These are phyloP conservation scores for Pseudogymnoascus sp. DNA, from an alignment of 2,329 filamentous ascomycete species.

Conservation along the genomic window DNA sequence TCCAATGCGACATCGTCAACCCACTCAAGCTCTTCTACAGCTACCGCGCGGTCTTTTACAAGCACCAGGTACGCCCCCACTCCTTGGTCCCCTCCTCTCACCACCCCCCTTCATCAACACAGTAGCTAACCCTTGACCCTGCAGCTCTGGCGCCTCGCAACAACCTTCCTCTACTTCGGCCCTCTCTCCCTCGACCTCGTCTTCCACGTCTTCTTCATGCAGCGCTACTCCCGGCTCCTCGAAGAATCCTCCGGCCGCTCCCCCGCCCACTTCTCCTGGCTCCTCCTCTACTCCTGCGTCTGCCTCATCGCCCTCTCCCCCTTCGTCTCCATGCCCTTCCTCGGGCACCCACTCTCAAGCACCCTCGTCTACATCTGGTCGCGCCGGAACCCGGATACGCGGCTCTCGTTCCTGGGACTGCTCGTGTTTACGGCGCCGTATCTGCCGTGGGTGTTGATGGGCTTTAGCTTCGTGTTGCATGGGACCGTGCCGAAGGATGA, in stretches of 20 bases:
- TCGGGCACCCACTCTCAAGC: slow-evolving; percentile 87
- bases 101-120: background rate
- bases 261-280: slow-evolving; percentile 90
- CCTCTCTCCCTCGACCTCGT: slow-evolving; percentile 88
- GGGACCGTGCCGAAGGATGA: slow-evolving; percentile 89
- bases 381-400: slow-evolving; percentile 82
- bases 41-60: slow-evolving; percentile 81
- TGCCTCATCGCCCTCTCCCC: slow-evolving; percentile 77
- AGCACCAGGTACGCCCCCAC: slow-evolving; percentile 66
- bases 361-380: slow-evolving; percentile 98
- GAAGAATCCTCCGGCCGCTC: slow-evolving; percentile 91
- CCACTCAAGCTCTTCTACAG: slow-evolving; percentile 97
- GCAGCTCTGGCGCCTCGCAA: slow-evolving; percentile 93
- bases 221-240: slow-evolving; percentile 88
- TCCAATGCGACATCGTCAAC: slow-evolving; percentile 87
- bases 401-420: slow-evolving; percentile 80
- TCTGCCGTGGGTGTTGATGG: slow-evolving; percentile 91
- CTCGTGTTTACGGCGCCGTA: slow-evolving; percentile 91
- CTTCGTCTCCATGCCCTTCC: slow-evolving; percentile 82
- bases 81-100: background rate
- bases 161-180: slow-evolving; percentile 96
- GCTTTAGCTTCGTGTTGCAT: slow-evolving; percentile 85
- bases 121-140: slow-evolving; percentile 11
- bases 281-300: slow-evolving; percentile 75
- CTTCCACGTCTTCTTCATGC: slow-evolving; percentile 97